phyloP scores from a whole-genome alignment of 2,329 filamentous ascomycete genomes.

The Colletotrichum echinochloae region DNA sequence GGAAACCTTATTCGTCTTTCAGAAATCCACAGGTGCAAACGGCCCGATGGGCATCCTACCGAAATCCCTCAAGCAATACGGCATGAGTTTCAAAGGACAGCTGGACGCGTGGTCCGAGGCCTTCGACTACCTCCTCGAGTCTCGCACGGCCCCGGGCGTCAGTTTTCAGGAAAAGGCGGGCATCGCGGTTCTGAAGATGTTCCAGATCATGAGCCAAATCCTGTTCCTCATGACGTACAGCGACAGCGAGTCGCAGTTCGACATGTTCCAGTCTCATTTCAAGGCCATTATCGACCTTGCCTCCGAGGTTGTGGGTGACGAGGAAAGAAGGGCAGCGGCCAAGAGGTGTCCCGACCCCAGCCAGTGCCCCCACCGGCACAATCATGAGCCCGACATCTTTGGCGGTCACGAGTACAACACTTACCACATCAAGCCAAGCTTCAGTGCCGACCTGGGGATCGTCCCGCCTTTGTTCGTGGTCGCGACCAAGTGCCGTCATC shows the following conservation, averaged over 20 bases:
- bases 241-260: conserved; percentile 69
- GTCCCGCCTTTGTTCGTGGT: conserved; percentile 74
- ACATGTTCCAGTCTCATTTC: conserved; percentile 65
- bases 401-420: conserved; percentile 58
- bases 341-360: conserved; percentile 58
- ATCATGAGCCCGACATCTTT: conserved; percentile 52
- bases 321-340: conserved; percentile 63
- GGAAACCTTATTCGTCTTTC: conserved; percentile 63
- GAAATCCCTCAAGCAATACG: conserved; percentile 59
- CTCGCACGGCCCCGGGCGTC: conserved; percentile 61
- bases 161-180: conserved; percentile 68
- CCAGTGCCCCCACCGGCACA: conserved; percentile 57
- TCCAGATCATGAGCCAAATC: conserved; percentile 68
- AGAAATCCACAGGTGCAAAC: conserved; percentile 55
- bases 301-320: conserved; percentile 69
- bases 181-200: conserved; percentile 73
- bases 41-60: conserved; percentile 67
- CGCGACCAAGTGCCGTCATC: conserved; percentile 74
- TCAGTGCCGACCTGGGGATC: conserved; percentile 73
- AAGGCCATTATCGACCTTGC: conserved; percentile 68
- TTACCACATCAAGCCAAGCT: conserved; percentile 69
- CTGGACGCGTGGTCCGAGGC: conserved; percentile 67
- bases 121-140: conserved; percentile 66
- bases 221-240: conserved; percentile 72
- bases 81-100: conserved; percentile 60